phyloP scores from a whole-genome alignment of 2,329 filamentous ascomycete genomes.

The Dactylellina haptotyla region DNA sequence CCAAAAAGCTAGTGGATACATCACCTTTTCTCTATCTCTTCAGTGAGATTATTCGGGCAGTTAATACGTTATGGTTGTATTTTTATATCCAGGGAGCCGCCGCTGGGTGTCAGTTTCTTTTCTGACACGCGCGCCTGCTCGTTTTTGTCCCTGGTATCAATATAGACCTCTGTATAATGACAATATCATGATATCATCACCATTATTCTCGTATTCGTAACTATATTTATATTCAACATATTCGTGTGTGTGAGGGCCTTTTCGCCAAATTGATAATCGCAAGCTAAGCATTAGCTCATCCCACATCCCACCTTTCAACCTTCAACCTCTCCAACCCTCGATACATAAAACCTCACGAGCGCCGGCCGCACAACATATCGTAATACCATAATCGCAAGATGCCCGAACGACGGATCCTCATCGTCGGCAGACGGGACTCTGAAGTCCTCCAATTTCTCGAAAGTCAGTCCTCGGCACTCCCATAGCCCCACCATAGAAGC shows the following conservation, averaged over 20 bases:
- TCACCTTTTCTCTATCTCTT: background rate
- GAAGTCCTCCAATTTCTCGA: slow-evolving; percentile 57
- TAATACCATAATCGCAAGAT: slow-evolving; percentile 29
- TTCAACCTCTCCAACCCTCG: background rate
- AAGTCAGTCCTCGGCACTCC: slow-evolving; percentile 26
- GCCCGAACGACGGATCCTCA: slow-evolving; percentile 56
- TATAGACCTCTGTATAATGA: background rate
- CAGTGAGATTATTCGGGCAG: background rate
- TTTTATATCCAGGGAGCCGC: slow-evolving; percentile 14
- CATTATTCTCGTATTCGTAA: background rate
- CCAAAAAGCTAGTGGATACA: slow-evolving; percentile 10
- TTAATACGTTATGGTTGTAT: slow-evolving; percentile 18
- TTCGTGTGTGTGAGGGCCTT: too few relatives aligned
- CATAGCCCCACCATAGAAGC: background rate
- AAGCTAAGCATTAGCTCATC: background rate
- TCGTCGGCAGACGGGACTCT: slow-evolving; percentile 56
- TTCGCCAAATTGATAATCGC: background rate
- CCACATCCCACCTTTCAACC: slow-evolving; percentile 1
- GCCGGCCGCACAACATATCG: slow-evolving; percentile 3
- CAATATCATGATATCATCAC: background rate
- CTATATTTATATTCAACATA: background rate
- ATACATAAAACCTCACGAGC: slow-evolving; percentile 4
- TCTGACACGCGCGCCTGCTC: background rate
- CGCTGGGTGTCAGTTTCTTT: too few relatives aligned
- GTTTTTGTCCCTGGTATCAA: background rate